Conservation (phyloP, 2,329 filamentous ascomycete genomes). For the Trichophyton equinum region DNA sequence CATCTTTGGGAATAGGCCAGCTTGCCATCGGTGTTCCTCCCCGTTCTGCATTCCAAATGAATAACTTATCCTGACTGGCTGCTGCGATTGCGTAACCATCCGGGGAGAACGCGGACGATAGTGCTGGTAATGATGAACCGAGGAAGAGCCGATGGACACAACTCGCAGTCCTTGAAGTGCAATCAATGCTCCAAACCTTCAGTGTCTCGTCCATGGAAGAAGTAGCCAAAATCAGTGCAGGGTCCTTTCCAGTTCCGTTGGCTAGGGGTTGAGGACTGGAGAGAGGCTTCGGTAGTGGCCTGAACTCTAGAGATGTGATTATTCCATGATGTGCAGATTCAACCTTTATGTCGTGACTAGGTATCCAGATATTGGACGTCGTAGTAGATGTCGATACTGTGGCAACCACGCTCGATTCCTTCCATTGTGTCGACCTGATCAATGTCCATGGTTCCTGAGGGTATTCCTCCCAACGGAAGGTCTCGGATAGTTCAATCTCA, state of each 20-base stretch:
- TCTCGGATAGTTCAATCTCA: slow-evolving; percentile 27
- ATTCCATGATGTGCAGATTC: slow-evolving; percentile 30
- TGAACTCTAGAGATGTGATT: slow-evolving; percentile 34
- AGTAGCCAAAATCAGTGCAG: slow-evolving; percentile 30
- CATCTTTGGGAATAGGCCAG: slow-evolving; percentile 23
- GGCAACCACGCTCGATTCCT: slow-evolving; percentile 25
- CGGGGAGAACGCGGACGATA: slow-evolving; percentile 34
- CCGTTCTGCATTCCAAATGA: slow-evolving; percentile 38
- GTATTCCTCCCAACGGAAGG: slow-evolving; percentile 18
- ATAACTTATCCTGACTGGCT: slow-evolving; percentile 31
- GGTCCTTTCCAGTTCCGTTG: slow-evolving; percentile 11
- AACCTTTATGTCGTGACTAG: slow-evolving; percentile 31
- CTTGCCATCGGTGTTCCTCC: slow-evolving; percentile 32
- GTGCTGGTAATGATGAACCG: slow-evolving; percentile 25
- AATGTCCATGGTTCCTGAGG: slow-evolving; percentile 31
- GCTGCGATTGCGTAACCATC: slow-evolving; percentile 37
- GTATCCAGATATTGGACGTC: slow-evolving; percentile 32
- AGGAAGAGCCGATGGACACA: slow-evolving; percentile 28
- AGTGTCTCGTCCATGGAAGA: slow-evolving; percentile 35
- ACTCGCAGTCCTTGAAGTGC: slow-evolving; percentile 26
- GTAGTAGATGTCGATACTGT: slow-evolving; percentile 25
- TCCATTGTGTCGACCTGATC: slow-evolving; percentile 24
- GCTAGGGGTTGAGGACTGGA: slow-evolving; percentile 3
- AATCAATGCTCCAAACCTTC: slow-evolving; percentile 33
- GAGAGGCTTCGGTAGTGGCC: slow-evolving; percentile 22